Conservation (phyloP, 2,329 filamentous ascomycete genomes). For the Trichoderma arundinaceum region DNA sequence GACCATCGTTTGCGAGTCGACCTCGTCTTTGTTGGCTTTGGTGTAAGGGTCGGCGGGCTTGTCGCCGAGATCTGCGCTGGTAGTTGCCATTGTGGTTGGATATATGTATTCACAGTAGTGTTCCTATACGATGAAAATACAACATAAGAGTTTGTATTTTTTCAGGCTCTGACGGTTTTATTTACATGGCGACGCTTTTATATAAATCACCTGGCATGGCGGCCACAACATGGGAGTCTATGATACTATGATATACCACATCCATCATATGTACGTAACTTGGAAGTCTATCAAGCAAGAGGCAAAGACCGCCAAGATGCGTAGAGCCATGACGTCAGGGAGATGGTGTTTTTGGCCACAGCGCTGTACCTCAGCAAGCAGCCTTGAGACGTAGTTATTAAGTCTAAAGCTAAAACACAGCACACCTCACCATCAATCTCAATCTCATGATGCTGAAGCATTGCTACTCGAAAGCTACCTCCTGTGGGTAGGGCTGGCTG, state of each 20-base stretch:
- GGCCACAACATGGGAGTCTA: too few species aligned
- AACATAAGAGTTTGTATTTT: too few species aligned
- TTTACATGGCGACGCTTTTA: neutral
- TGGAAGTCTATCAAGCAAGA: neutral
- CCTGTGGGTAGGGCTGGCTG: too few species aligned
- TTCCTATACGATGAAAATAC: too few species aligned
- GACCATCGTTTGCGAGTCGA: constrained; percentile 74
- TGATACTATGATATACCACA: constrained; percentile 9
- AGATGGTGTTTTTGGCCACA: constrained; percentile 1
- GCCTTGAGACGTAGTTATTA: too few species aligned
- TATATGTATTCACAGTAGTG: neutral
- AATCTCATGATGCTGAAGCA: too few species aligned
- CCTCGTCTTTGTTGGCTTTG: constrained; percentile 69
- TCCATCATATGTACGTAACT: constrained; percentile 29
- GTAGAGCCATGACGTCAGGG: constrained; percentile 22
- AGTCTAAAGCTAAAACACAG: too few species aligned
- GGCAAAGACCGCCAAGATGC: neutral
- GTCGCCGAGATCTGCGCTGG: constrained; percentile 64
- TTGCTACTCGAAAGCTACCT: too few species aligned
- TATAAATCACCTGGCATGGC: neutral
- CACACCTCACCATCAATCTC: too few species aligned
- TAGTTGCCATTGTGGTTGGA: constrained; percentile 50
- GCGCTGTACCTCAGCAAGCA: neutral
- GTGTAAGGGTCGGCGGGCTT: constrained; percentile 79
- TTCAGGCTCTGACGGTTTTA: too few species aligned